Evolutionary conservation across 2,329 filamentous ascomycete genomes (phyloP).

Genomic region (Fusarium bulbicola): DNA sequence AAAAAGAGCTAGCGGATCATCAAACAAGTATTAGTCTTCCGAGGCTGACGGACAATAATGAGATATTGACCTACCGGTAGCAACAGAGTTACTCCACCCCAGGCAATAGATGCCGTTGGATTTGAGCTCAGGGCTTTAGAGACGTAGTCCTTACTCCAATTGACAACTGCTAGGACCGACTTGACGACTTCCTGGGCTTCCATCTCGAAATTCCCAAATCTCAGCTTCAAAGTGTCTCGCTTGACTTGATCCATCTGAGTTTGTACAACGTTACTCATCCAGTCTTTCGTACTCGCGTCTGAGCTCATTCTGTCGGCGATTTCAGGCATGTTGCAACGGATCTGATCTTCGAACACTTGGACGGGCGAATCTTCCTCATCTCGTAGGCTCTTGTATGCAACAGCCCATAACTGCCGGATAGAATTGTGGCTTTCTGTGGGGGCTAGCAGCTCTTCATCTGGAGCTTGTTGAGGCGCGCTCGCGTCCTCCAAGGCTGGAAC

Average conservation of each 20-base stretch:
- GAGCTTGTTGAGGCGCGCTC: too few relatives aligned
- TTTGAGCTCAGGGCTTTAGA: neutral
- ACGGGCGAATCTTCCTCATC: neutral
- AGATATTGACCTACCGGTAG: neutral
- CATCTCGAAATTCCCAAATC: neutral
- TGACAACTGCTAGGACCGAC: fast-evolving
- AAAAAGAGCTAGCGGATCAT: neutral
- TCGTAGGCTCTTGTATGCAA: fast-evolving
- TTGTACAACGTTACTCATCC: neutral
- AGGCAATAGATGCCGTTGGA: fast-evolving
- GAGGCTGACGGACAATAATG: fast-evolving
- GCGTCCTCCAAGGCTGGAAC: fast-evolving
- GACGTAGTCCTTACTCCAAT: neutral
- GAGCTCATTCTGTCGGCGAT: neutral
- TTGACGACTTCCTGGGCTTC: neutral
- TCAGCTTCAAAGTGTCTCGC: neutral
- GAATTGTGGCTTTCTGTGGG: fast-evolving
- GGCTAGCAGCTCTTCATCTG: fast-evolving
- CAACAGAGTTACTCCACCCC: neutral
- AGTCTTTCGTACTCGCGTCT: fast-evolving
- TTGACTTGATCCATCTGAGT: fast-evolving
- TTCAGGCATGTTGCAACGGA: fast-evolving
- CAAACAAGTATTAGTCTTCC: fast-evolving
- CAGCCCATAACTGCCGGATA: neutral
- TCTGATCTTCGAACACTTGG: fast-evolving